Evolutionary conservation across 2,329 filamentous ascomycete genomes (phyloP).

Genomic region (Fusarium tanahbumbuense): DNA sequence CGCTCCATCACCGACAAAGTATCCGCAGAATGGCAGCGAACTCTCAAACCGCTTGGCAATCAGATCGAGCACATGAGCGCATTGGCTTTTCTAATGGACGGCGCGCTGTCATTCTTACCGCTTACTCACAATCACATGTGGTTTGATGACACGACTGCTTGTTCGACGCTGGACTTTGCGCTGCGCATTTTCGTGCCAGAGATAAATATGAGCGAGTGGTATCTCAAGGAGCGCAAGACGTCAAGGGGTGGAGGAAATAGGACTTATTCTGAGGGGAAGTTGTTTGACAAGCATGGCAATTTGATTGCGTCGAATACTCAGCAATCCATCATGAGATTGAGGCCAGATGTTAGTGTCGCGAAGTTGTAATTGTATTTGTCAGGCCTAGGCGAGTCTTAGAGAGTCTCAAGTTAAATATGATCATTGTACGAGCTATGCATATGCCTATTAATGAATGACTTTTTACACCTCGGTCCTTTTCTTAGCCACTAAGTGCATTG

Average conservation of each 20-base stretch:
- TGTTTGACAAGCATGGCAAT: slow-evolving; percentile 59
- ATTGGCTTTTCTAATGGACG: slow-evolving; percentile 59
- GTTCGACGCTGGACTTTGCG: slow-evolving; percentile 63
- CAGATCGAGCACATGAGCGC: slow-evolving; percentile 51
- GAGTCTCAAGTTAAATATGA: not conserved
- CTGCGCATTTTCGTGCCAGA: slow-evolving; percentile 56
- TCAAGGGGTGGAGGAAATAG: slow-evolving; percentile 54
- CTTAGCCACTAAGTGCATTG: not conserved
- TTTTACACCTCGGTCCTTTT: not conserved
- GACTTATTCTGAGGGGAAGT: slow-evolving; percentile 57
- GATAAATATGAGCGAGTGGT: slow-evolving; percentile 56
- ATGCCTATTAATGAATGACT: not conserved
- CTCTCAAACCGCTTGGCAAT: slow-evolving; percentile 32
- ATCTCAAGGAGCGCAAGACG: slow-evolving; percentile 56
- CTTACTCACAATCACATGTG: slow-evolving; percentile 56
- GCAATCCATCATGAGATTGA: slow-evolving; percentile 54
- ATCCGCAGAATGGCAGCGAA: slow-evolving; percentile 57
- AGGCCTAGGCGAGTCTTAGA: not conserved
- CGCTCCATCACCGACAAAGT: slow-evolving; percentile 51
- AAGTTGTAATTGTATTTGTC: slow-evolving; percentile 11
- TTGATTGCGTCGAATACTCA: slow-evolving; percentile 62
- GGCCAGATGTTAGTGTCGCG: slow-evolving; percentile 1
- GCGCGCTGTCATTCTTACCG: slow-evolving; percentile 57
- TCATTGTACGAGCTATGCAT: not conserved
- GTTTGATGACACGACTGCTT: slow-evolving; percentile 58